A percentile compares a stretch with the other conserved stretches of the same genome.
Conservation (phyloP, 257 asterid genomes). For the Solanum arcanum region DNA sequence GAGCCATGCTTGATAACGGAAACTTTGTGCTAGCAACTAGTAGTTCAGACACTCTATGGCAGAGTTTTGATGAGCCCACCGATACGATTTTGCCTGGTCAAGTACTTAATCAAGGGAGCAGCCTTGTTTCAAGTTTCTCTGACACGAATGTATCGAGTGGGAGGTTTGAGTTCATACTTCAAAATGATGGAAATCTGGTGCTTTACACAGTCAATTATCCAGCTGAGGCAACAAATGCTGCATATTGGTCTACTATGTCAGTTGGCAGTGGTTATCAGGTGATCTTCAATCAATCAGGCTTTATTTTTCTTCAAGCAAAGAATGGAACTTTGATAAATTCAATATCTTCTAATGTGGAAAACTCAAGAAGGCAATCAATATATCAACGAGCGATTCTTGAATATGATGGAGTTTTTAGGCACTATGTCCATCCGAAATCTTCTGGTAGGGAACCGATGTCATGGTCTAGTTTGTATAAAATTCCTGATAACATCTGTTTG, state of each 20-base stretch:
- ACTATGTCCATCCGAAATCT: constrained; percentile 25
- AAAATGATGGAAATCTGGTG: constrained; percentile 16
- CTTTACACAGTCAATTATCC: constrained; percentile 15
- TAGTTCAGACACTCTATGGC: constrained; percentile 23
- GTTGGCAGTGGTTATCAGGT: constrained; percentile 28
- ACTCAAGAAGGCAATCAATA: constrained; percentile 4
- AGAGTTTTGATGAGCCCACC: constrained; percentile 29
- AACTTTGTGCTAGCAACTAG: constrained; percentile 21
- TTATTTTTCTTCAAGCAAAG: constrained; percentile 8
- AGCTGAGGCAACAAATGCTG: not conserved
- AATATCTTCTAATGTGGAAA: not conserved
- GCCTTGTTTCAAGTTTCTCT: constrained; percentile 5
- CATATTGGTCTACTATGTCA: constrained; percentile 7
- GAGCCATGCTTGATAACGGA: constrained; percentile 35
- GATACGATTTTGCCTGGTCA: constrained; percentile 27
- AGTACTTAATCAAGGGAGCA: not conserved
- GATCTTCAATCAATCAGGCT: constrained; percentile 16
- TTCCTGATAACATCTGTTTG: constrained; percentile 26
- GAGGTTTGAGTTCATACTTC: constrained; percentile 24
- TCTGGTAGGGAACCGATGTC: not conserved
- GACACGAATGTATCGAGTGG: constrained; percentile 27
- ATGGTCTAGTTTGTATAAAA: constrained; percentile 17
- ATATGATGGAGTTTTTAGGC: constrained; percentile 38
- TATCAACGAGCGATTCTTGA: constrained; percentile 30
- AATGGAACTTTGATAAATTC: not conserved